A percentile compares a stretch with the other conserved stretches of the same genome.
These are phyloP conservation scores for Closterium sp. DNA, from an alignment of 139 green algal genomes.

Conservation along the genomic window DNA sequence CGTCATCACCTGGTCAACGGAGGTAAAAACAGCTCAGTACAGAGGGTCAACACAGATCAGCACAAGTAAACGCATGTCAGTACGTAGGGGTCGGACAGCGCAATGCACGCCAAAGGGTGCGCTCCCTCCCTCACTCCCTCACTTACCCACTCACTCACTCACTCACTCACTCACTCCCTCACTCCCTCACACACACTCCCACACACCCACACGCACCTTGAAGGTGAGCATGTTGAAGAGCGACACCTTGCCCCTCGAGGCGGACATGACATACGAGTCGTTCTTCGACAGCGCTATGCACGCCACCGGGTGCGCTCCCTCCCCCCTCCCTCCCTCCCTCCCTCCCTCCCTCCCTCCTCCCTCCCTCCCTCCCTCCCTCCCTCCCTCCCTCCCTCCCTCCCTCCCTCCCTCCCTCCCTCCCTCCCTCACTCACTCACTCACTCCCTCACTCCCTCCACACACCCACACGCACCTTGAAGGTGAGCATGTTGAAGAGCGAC, in stretches of 20 bases:
- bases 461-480: slow-evolving; percentile 46
- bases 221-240: slow-evolving; percentile 59
- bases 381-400: no score
- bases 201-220: slow-evolving; percentile 30
- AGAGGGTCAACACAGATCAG: no score
- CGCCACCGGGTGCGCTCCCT: slow-evolving; percentile 3
- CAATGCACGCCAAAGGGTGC: no score
- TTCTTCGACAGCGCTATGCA: slow-evolving; percentile 57
- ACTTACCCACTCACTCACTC: not conserved
- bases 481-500: slow-evolving; percentile 57
- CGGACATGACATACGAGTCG: slow-evolving; percentile 57
- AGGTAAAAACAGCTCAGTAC: not conserved
- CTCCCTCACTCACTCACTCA: not conserved
- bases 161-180: not conserved
- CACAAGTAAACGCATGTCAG: no score
- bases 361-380: no score
- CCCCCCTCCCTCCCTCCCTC: no score
- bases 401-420: no score
- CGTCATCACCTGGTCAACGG: slow-evolving; percentile 45
- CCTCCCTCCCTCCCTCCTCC: no score
- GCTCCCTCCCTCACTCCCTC: no score
- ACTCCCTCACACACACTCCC: not conserved
- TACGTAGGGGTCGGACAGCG: no score
- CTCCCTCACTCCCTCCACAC: not conserved
- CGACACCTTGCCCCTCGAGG: slow-evolving; percentile 48